Conservation (phyloP, 2,329 filamentous ascomycete species). For the Pseudogymnoascus pannorum region DNA sequence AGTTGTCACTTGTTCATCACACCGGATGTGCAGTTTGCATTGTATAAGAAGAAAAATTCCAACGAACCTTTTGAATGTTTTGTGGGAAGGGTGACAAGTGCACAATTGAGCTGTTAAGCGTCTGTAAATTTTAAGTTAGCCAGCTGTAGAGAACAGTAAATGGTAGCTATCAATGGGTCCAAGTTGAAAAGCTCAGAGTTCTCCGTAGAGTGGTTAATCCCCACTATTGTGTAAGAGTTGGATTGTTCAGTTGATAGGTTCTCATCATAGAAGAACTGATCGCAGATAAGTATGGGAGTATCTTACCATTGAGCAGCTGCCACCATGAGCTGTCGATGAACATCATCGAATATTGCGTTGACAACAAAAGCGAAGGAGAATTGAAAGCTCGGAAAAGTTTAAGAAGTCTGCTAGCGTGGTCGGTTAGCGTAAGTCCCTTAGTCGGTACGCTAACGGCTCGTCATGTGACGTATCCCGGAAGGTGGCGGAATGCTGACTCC, state of each 20-base stretch:
- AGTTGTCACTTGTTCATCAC: constrained; percentile 31
- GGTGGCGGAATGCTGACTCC: constrained; percentile 1
- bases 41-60: constrained; percentile 12
- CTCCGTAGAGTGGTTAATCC: constrained; percentile 28
- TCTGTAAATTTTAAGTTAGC: constrained; percentile 3
- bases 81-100: neutral
- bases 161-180: neutral
- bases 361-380: neutral
- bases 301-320: constrained; percentile 11
- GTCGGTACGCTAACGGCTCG: constrained; percentile 1
- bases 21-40: constrained; percentile 17
- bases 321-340: constrained; percentile 8
- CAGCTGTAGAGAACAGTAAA: neutral
- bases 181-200: constrained; percentile 28
- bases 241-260: constrained; percentile 35
- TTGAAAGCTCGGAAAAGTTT: constrained; percentile 9
- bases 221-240: constrained; percentile 35
- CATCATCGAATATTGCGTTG: constrained; percentile 7
- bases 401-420: constrained; percentile 9
- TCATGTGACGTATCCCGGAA: constrained; percentile 8
- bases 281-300: constrained; percentile 10
- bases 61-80: constrained; percentile 26
- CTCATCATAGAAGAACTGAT: constrained; percentile 31
- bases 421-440: constrained; percentile 6
- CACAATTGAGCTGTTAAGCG: constrained; percentile 2